Evolutionary conservation across 495 filamentous ascomycete genomes (phyloP).

Genomic region (Sphaerosporella brunnea): DNA sequence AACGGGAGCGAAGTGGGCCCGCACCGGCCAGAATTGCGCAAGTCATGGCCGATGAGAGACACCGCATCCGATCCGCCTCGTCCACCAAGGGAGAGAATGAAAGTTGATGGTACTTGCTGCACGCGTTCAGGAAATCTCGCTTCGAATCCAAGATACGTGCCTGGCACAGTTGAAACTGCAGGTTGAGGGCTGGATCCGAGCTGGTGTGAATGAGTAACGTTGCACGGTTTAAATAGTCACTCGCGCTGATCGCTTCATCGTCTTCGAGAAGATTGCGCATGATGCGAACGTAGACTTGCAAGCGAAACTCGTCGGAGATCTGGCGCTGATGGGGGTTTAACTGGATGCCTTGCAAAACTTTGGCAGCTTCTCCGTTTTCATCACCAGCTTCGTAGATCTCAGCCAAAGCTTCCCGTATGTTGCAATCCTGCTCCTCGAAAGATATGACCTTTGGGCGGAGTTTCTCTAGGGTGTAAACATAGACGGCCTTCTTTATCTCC

Average conservation of each 20-base stretch:
- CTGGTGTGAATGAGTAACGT: slow-evolving; percentile 78
- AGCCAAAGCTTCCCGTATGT: slow-evolving; percentile 63
- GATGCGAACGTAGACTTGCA: slow-evolving; percentile 76
- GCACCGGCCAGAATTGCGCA: slow-evolving; percentile 91
- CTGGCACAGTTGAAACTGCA: slow-evolving; percentile 79
- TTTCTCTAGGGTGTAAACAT: slow-evolving; percentile 45
- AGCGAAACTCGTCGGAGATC: slow-evolving; percentile 60
- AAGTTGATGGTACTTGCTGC: slow-evolving; percentile 69
- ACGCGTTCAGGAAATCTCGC: slow-evolving; percentile 78
- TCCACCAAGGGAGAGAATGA: slow-evolving; percentile 56
- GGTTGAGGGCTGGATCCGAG: slow-evolving; percentile 45
- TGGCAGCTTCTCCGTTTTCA: slow-evolving; percentile 60
- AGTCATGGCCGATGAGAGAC: slow-evolving; percentile 72
- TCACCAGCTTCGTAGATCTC: slow-evolving; percentile 67
- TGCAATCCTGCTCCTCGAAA: slow-evolving; percentile 68
- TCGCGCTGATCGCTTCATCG: slow-evolving; percentile 72
- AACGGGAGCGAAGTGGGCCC: slow-evolving; percentile 63
- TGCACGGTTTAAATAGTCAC: slow-evolving; percentile 74
- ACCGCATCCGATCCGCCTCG: slow-evolving; percentile 68
- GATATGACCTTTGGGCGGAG: slow-evolving; percentile 50
- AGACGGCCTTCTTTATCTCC: slow-evolving; percentile 50
- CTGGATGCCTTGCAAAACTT: slow-evolving; percentile 62
- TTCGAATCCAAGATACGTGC: slow-evolving; percentile 85
- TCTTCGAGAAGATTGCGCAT: slow-evolving; percentile 87
- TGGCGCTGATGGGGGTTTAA: slow-evolving; percentile 73